Percentiles rank a stretch among this genome's conserved stretches.
These are phyloP conservation scores for Ceriops tagal DNA, from an alignment of 345 rosid species.

Conservation along the genomic window DNA sequence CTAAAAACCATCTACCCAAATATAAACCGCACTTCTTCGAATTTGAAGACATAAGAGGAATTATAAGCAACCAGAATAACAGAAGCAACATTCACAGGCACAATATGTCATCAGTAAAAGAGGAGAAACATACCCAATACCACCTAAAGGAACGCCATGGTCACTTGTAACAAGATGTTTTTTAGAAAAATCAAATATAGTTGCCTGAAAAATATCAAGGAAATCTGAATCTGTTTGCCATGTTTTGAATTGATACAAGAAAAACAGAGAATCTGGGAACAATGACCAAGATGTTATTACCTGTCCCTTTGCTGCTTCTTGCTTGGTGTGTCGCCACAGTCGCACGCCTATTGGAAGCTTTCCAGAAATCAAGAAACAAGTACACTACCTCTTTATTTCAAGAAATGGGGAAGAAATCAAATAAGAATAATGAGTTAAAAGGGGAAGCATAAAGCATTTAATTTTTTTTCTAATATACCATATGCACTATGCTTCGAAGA, in stretches of 20 bases:
- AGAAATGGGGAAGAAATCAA: neutral
- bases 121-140: constrained; percentile 58
- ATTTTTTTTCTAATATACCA: constrained; percentile 38
- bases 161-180: constrained; percentile 49
- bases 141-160: constrained; percentile 72
- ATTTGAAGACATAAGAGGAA: neutral
- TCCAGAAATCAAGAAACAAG: neutral
- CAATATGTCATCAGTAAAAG: neutral
- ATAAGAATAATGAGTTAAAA: neutral
- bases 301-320: constrained; percentile 62
- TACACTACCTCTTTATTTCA: neutral
- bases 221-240: neutral
- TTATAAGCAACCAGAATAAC: neutral
- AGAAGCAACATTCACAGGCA: neutral
- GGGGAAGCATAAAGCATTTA: neutral
- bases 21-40: neutral
- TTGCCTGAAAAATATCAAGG: constrained; percentile 31
- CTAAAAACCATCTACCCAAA: constrained; percentile 26
- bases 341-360: constrained; percentile 66
- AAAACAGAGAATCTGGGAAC: constrained; percentile 2
- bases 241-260: neutral
- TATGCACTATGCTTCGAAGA: constrained; percentile 42
- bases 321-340: constrained; percentile 43
- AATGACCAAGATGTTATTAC: constrained; percentile 26
- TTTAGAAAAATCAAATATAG: constrained; percentile 49